Percentiles rank a stretch among this genome's conserved stretches.
phyloP scores from a whole-genome alignment of 768 basidiomycete genomes.

The Dendrothele bispora region DNA sequence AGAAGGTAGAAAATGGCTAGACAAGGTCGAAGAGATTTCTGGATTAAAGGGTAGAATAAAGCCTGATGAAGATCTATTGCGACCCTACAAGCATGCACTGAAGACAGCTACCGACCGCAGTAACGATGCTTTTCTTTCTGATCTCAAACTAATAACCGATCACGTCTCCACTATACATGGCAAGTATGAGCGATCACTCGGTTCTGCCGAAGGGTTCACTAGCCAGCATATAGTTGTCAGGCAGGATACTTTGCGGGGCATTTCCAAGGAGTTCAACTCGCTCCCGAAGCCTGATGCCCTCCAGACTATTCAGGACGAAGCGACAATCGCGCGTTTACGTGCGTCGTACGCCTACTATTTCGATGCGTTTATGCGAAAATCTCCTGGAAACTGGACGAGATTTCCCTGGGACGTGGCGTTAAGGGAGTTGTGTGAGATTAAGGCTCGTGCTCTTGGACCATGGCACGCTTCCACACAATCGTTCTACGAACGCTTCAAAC shows the following conservation, averaged over 20 bases:
- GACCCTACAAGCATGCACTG: slow-evolving; percentile 9
- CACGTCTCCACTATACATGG: slow-evolving; percentile 39
- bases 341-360: slow-evolving; percentile 53
- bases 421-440: slow-evolving; percentile 49
- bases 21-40: slow-evolving; percentile 3
- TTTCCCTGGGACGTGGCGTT: slow-evolving; percentile 56
- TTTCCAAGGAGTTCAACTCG: slow-evolving; percentile 41
- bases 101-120: slow-evolving; percentile 18
- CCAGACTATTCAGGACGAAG: slow-evolving; percentile 26
- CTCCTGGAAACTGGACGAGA: slow-evolving; percentile 25
- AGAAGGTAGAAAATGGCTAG: slow-evolving; percentile 15
- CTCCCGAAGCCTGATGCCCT: slow-evolving; percentile 26
- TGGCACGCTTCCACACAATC: slow-evolving; percentile 37
- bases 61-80: background rate
- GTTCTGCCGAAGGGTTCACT: slow-evolving; percentile 27
- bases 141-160: slow-evolving; percentile 33
- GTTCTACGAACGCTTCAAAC: slow-evolving; percentile 43
- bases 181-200: slow-evolving; percentile 18
- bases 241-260: slow-evolving; percentile 45
- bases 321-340: slow-evolving; percentile 33
- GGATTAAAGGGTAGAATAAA: background rate
- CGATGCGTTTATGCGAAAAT: slow-evolving; percentile 11
- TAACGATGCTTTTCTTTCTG: slow-evolving; percentile 13
- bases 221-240: slow-evolving; percentile 39
- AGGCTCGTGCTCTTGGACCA: slow-evolving; percentile 39